These are phyloP conservation scores for Gracilaria vermiculophylla DNA, from an alignment of 23 red algal species.

Conservation along the genomic window DNA sequence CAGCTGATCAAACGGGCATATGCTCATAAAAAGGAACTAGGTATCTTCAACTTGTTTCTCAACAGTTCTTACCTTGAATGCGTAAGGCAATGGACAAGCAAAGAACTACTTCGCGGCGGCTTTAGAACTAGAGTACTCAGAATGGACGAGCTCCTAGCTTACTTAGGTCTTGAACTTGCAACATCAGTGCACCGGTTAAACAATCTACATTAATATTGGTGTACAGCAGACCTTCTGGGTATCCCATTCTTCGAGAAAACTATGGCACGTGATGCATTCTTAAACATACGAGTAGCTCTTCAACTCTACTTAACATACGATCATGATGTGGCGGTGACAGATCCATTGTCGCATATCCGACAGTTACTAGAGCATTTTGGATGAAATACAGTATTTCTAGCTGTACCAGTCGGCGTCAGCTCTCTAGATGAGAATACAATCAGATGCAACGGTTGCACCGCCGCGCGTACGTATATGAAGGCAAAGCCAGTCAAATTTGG, in stretches of 20 bases:
- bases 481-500: slow-evolving; percentile 2
- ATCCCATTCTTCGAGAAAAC: neutral
- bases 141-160: slow-evolving; percentile 5
- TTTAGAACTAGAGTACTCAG: neutral
- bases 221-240: neutral
- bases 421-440: slow-evolving; percentile 2
- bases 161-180: neutral
- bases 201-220: neutral
- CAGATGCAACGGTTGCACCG: neutral
- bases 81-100: neutral
- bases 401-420: neutral
- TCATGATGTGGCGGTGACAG: neutral
- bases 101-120: neutral
- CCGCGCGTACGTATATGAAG: neutral
- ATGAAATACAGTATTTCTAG: neutral
- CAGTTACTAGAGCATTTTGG: neutral
- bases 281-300: neutral
- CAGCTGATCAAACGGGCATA: neutral
- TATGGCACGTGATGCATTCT: neutral
- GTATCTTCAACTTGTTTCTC: neutral
- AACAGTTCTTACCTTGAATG: neutral
- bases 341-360: neutral
- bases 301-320: neutral
- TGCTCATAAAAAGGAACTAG: neutral
- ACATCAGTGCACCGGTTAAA: neutral